phyloP scores from a whole-genome alignment of 257 asterid species.

The Nicotiana tomentosiformis region DNA sequence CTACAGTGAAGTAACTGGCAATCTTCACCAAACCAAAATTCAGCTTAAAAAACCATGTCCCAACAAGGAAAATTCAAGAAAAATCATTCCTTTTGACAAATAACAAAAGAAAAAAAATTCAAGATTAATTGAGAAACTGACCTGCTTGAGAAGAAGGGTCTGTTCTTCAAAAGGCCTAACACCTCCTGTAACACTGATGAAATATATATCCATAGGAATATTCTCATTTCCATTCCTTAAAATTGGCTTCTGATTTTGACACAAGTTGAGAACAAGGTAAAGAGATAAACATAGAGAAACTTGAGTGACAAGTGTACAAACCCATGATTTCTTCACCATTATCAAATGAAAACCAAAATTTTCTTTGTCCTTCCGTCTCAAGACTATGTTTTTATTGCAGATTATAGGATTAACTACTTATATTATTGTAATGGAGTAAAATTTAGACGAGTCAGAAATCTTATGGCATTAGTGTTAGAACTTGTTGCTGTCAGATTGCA shows the following conservation, averaged over 20 bases:
- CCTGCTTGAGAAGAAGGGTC: constrained; percentile 53
- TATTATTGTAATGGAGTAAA: not conserved
- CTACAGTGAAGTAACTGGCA: not conserved
- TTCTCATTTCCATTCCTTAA: constrained; percentile 9
- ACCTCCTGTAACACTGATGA: constrained; percentile 48
- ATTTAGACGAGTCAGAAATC: not conserved
- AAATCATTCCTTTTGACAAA: not conserved
- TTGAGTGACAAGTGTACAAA: constrained; percentile 53
- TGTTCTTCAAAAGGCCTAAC: constrained; percentile 40
- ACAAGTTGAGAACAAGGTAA: constrained; percentile 38
- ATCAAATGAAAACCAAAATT: not conserved
- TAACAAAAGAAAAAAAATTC: not conserved
- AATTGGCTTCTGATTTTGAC: constrained; percentile 28
- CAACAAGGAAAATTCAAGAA: not conserved
- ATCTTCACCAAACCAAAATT: not conserved
- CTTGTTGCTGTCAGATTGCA: not conserved
- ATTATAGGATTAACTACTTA: not conserved
- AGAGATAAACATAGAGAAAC: constrained; percentile 41
- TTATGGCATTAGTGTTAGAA: not conserved
- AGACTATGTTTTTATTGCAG: not conserved
- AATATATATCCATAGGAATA: constrained; percentile 24
- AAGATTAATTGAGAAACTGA: constrained; percentile 13
- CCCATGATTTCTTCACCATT: constrained; percentile 49
- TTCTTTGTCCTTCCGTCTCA: not conserved
- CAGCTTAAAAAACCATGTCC: not conserved